A percentile compares a stretch with the other conserved stretches of the same genome.
Evolutionary conservation across 2,329 filamentous ascomycete genomes (phyloP).

Genomic region (Rachicladosporium sp.): DNA sequence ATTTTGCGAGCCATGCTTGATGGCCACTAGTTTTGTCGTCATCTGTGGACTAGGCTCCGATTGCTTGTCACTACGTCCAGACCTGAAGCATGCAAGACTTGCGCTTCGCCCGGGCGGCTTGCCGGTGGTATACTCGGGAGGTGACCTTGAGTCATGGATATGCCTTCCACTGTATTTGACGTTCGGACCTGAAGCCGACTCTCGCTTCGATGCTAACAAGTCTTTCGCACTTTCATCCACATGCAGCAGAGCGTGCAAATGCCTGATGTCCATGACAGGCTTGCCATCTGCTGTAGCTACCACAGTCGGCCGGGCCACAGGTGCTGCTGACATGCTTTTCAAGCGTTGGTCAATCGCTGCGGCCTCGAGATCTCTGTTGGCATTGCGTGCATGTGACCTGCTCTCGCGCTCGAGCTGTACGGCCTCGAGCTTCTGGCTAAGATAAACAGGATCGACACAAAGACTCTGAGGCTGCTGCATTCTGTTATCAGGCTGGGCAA

Average conservation of each 20-base stretch:
- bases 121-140: conserved; percentile 1
- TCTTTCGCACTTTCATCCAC: neutral
- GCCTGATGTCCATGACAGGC: conserved; percentile 5
- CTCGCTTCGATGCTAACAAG: conserved; percentile 4
- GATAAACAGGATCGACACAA: conserved; percentile 1
- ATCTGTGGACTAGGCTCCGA: neutral
- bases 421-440: conserved; percentile 4
- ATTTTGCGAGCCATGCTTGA: conserved; percentile 5
- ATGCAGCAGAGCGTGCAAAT: conserved; percentile 4
- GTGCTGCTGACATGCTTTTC: neutral
- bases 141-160: conserved; percentile 1
- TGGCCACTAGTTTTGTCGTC: neutral
- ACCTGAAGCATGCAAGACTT: neutral
- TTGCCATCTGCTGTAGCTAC: conserved; percentile 2
- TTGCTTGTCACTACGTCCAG: neutral
- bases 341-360: conserved; percentile 1
- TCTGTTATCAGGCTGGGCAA: no score
- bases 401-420: conserved; percentile 3
- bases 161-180: neutral
- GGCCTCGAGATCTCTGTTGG: conserved; percentile 1
- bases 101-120: neutral
- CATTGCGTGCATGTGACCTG: neutral
- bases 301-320: neutral
- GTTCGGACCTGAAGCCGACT: neutral
- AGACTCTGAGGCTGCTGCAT: no score